Conservation (phyloP, 148 eudicot species). For the Heliamphora exappendiculata region DNA sequence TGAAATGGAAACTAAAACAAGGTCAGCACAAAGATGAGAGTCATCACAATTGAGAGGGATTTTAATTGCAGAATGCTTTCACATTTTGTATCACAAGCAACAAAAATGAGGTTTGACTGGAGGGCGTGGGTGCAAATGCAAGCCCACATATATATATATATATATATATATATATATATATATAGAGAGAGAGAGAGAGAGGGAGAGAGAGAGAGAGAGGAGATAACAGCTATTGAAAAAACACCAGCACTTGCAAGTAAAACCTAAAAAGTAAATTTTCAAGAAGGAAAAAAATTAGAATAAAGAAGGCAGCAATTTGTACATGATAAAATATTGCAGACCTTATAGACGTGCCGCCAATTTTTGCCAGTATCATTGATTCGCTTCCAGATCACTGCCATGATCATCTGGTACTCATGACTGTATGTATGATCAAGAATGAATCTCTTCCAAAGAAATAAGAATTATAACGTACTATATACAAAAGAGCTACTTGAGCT, state of each 20-base stretch:
- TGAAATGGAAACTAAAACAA: background rate
- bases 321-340: conserved; percentile 11
- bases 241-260: background rate
- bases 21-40: background rate
- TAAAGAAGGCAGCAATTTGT: background rate
- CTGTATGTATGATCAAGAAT: conserved; percentile 34
- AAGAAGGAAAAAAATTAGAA: background rate
- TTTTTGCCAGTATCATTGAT: conserved; percentile 87
- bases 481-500: conserved; percentile 18
- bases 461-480: background rate
- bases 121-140: background rate
- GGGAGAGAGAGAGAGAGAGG: background rate
- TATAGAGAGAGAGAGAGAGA: background rate
- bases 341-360: conserved; percentile 92
- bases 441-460: conserved; percentile 4
- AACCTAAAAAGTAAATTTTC: background rate
- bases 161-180: no score
- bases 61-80: background rate
- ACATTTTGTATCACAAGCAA: background rate
- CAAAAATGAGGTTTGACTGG: background rate
- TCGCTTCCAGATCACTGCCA: conserved; percentile 88
- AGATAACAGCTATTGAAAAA: background rate
- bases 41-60: background rate
- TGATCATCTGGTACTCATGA: conserved; percentile 91
- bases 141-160: no score